Conservation (phyloP, 2,329 filamentous ascomycete genomes). For the Aspergillus uvarum region DNA sequence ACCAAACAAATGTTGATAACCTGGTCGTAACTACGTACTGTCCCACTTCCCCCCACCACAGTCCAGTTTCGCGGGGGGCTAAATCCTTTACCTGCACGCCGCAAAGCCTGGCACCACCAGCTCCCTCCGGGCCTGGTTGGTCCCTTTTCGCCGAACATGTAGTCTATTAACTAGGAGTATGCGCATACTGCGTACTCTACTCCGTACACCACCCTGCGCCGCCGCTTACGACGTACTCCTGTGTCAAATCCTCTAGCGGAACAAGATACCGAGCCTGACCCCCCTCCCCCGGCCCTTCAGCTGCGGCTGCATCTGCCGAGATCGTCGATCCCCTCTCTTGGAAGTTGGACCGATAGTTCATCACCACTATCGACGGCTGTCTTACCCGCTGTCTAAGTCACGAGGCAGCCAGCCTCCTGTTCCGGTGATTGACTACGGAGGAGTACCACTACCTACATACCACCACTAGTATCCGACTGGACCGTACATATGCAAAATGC, state of each 20-base stretch:
- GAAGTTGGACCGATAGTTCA: background rate
- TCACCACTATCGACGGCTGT: background rate
- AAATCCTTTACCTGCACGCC: slow-evolving; percentile 10
- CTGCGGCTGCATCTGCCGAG: background rate
- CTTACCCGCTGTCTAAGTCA: slow-evolving; percentile 1
- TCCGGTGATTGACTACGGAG: background rate
- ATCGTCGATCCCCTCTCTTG: background rate
- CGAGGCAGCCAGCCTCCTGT: background rate
- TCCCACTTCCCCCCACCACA: background rate
- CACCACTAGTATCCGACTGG: too few relatives aligned
- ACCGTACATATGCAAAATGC: too few relatives aligned
- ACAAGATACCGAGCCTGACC: background rate
- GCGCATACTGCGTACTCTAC: too few relatives aligned
- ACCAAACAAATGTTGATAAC: too few relatives aligned
- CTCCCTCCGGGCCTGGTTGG: background rate
- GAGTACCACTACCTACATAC: background rate
- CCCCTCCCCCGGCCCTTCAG: background rate
- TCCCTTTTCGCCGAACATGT: slow-evolving; percentile 1
- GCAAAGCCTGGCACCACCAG: background rate
- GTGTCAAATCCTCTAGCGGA: background rate
- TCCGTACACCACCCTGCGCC: too few relatives aligned
- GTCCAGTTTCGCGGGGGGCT: slow-evolving; percentile 1
- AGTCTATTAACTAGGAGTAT: too few relatives aligned
- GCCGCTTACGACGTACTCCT: too few relatives aligned
- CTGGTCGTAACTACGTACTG: background rate